Conservation (phyloP, 129 eudicot species). For the Flaveria brownii region DNA sequence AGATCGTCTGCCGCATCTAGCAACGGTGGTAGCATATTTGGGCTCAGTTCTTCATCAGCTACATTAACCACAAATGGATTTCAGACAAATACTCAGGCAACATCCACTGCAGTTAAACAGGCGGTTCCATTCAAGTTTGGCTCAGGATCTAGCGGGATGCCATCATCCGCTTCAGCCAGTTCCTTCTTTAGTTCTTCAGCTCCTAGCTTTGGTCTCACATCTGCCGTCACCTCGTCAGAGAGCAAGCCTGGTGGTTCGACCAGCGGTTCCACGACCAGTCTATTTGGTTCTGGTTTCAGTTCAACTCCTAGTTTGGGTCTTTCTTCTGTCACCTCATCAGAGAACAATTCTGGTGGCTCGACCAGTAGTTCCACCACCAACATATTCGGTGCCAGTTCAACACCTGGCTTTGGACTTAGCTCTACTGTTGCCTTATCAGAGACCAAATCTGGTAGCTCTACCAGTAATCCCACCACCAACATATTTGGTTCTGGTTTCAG, state of each 20-base stretch:
- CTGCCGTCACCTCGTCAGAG: conserved; percentile 37
- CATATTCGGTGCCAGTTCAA: conserved; percentile 37
- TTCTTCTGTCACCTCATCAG: conserved; percentile 27
- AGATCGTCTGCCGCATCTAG: conserved; percentile 32
- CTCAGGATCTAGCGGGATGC: conserved; percentile 44
- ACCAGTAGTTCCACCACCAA: conserved; percentile 36
- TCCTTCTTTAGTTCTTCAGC: conserved; percentile 35
- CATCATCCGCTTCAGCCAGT: conserved; percentile 35
- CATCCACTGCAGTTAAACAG: conserved; percentile 40
- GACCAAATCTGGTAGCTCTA: conserved; percentile 26
- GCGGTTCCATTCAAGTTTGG: conserved; percentile 47
- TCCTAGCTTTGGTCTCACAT: conserved; percentile 36
- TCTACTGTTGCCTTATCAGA: conserved; percentile 31
- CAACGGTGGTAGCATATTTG: conserved; percentile 43
- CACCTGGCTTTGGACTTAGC: conserved; percentile 30
- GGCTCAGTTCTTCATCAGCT: conserved; percentile 41
- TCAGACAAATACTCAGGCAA: conserved; percentile 29
- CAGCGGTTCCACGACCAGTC: conserved; percentile 37
- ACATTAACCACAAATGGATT: conserved; percentile 36
- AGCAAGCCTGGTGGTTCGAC: conserved; percentile 28
- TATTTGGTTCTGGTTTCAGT: conserved; percentile 40
- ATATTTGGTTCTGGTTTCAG: conserved; percentile 38
- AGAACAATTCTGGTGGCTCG: conserved; percentile 25
- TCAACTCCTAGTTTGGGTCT: conserved; percentile 36
- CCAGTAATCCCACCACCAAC: conserved; percentile 33